Evolutionary conservation across 495 filamentous ascomycete genomes (phyloP).

Genomic region (Schizothecium vesticola): DNA sequence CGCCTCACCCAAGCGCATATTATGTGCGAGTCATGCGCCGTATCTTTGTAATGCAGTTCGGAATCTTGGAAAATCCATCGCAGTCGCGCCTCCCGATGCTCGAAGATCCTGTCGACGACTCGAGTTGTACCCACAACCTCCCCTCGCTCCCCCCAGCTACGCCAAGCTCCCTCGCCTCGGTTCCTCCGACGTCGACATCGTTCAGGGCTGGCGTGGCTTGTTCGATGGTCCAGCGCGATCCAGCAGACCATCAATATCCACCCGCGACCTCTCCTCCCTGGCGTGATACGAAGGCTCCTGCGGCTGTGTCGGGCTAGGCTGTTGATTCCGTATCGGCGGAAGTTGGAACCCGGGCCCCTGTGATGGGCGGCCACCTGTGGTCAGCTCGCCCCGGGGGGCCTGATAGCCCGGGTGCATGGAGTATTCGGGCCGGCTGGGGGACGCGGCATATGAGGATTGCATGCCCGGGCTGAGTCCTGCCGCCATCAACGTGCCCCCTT

Average conservation of each 20-base stretch:
- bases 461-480: slow-evolving; percentile 27
- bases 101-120: neutral
- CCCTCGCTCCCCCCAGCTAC: neutral
- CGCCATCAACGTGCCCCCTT: slow-evolving; percentile 24
- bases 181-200: neutral
- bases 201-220: slow-evolving; percentile 8
- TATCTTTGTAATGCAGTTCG: neutral
- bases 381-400: slow-evolving; percentile 42
- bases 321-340: slow-evolving; percentile 46
- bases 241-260: slow-evolving; percentile 52
- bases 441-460: slow-evolving; percentile 33
- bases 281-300: slow-evolving; percentile 22
- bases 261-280: slow-evolving; percentile 44
- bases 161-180: neutral
- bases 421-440: slow-evolving; percentile 38
- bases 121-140: neutral
- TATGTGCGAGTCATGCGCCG: neutral
- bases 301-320: slow-evolving; percentile 25
- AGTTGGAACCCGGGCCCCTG: slow-evolving; percentile 45
- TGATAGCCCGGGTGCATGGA: slow-evolving; percentile 36
- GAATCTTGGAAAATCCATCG: neutral
- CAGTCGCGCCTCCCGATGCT: neutral
- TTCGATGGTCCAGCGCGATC: slow-evolving; percentile 38
- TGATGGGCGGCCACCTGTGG: slow-evolving; percentile 24
- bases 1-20: neutral